These are phyloP conservation scores for Suillus bovinus DNA, from an alignment of 768 basidiomycete species.

Conservation along the genomic window DNA sequence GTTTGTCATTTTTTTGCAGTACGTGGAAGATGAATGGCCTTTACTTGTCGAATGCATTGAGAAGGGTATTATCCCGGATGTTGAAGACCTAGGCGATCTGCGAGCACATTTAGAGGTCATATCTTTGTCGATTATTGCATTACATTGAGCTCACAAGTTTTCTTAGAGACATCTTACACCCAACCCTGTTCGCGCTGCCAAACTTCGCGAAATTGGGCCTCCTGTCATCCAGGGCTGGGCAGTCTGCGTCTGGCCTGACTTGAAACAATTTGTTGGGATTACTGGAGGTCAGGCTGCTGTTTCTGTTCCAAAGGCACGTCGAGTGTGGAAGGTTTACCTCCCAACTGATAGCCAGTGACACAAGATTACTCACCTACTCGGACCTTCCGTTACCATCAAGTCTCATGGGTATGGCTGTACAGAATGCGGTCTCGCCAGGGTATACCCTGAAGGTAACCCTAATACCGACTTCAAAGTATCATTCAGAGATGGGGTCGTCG, in stretches of 20 bases:
- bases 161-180: constrained; percentile 3
- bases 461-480: constrained; percentile 12
- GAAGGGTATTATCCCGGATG: constrained; percentile 10
- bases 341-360: background rate
- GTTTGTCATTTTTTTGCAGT: too few species aligned
- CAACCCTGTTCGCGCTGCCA: constrained; percentile 9
- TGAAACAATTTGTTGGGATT: background rate
- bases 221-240: constrained; percentile 4
- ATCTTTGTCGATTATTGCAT: background rate
- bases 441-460: constrained; percentile 8
- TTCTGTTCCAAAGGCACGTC: constrained; percentile 7
- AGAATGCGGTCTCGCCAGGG: constrained; percentile 6
- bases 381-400: constrained; percentile 4
- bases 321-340: too few species aligned
- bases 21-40: constrained; percentile 14
- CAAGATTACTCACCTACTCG: constrained; percentile 8
- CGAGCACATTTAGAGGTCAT: constrained; percentile 9
- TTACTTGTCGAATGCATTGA: constrained; percentile 12
- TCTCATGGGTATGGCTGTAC: constrained; percentile 1
- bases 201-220: constrained; percentile 11
- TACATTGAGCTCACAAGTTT: background rate
- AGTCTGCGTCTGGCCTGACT: constrained; percentile 6
- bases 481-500: constrained; percentile 11
- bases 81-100: constrained; percentile 9
- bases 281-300: constrained; percentile 5